These are phyloP conservation scores for Boeremia lycopersici DNA, from an alignment of 2,329 filamentous ascomycete genomes.

Conservation along the genomic window DNA sequence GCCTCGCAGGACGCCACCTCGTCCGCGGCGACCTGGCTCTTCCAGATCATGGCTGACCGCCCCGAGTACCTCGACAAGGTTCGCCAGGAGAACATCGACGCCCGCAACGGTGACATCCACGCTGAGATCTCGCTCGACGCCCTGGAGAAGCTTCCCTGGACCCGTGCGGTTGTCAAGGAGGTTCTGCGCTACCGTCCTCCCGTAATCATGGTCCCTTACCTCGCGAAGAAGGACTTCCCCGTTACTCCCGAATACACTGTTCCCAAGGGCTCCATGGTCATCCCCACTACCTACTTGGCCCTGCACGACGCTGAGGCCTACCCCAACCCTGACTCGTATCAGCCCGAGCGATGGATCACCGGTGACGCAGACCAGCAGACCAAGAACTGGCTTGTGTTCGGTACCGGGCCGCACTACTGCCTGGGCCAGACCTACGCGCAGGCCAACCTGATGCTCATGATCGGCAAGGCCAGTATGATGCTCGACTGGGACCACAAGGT, in stretches of 20 bases:
- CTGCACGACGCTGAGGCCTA: constrained; percentile 94
- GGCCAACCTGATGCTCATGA: constrained; percentile 84
- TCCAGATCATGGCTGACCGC: constrained; percentile 91
- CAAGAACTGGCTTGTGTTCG: constrained; percentile 98
- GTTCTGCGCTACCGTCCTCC: constrained; percentile 83
- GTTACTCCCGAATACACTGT: constrained; percentile 88
- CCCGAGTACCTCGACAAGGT: constrained; percentile 91
- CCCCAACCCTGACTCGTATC: constrained; percentile 75
- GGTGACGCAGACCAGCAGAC: constrained; percentile 88
- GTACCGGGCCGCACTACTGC: constrained; percentile 95
- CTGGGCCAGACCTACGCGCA: constrained; percentile 91
- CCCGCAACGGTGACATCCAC: constrained; percentile 75
- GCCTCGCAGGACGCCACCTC: constrained; percentile 97
- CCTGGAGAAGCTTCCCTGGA: constrained; percentile 87
- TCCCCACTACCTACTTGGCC: constrained; percentile 87
- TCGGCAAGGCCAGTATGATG: constrained; percentile 85
- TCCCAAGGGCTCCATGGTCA: constrained; percentile 93
- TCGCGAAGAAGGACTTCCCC: constrained; percentile 94
- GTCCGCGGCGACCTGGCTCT: constrained; percentile 91
- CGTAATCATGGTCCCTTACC: constrained; percentile 95
- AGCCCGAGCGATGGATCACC: constrained; percentile 67
- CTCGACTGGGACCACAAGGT: constrained; percentile 90
- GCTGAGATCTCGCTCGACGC: constrained; percentile 79
- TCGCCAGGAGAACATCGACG: constrained; percentile 83
- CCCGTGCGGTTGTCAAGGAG: constrained; percentile 80